Base-by-base conservation (phyloP, 2,329 filamentous ascomycete genomes). In the Fusarium transvaalense region DNA sequence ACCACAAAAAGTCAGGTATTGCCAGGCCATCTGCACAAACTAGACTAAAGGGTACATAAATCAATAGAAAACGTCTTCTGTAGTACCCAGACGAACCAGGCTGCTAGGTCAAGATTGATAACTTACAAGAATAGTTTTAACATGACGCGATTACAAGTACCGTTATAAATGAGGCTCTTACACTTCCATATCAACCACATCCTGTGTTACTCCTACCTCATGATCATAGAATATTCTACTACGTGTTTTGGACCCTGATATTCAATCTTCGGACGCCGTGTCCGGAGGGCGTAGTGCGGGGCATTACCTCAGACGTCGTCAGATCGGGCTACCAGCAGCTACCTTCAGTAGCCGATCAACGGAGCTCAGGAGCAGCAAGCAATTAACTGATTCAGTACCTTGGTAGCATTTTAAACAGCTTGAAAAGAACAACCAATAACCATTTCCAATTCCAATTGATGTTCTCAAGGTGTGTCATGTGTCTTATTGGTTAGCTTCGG, bases 321-420 rank as follows among this genome's bases (percentile, higher is more conserved):
- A 55, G 58, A 39, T 25, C n/a, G 19, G 21, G 31, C 38, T 41
- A 38, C 43, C 51, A 43, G 34, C 31, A 60, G 58, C 61, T 57
- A 63, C 66, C 69, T 70, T 68, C 60, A 66, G 54, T 56, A 68
- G 69, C 69, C 69, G 69, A 70, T 72, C 61, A 68, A 72, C 69
- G 69, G 69, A 71, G 69, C 69, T 37, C 57, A 56, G 43, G 23
- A 58, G 56, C 41, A 54, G 53, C 54, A 52, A 54, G 53, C 54
- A 52, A 64, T 61, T 50, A 43, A 50, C 64, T 68, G 50, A 51
- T 43, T 41, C 19, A 9, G 61, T 42, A 51, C 55, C 50, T 38
- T 39, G 42, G 21, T 34, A 39, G 27, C 21, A 39, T 34, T 53
- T 34, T 6, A 10, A 32, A 25, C 17, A 45, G 19, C 25, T 35